Evolutionary conservation across 1,284 basidiomycete genomes (phyloP), one percentile per base, ranked within the genome.

Genomic region (Trichosporon coremiiforme): DNA sequence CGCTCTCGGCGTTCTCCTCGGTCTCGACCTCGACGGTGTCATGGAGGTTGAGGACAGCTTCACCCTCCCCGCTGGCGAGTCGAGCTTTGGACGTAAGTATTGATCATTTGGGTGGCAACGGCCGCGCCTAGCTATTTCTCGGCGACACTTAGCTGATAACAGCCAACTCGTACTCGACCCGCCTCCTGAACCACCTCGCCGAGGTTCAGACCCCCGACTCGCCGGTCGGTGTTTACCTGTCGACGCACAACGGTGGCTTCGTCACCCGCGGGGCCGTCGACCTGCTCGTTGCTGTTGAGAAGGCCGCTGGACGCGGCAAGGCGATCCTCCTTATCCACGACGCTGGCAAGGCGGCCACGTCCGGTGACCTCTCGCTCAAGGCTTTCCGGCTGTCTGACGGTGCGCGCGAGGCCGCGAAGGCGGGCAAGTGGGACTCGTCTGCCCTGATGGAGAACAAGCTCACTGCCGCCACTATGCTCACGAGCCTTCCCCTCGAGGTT

Each of bases 151-250:
- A 57, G 57, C 66, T 68, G 5, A 71, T 35, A 2, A 0, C 67
- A 82, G 80, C 75, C 68, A 74, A 76, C 70, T 79, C 80, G 45
- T 82, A 82, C 74, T 79, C 80, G 10, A 70, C 79, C 62, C 71
- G 74, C 60, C 78, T 84, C 38, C 76, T 84, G 29, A 76, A 72
- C 45, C 79, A 82, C 69, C 77, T 83, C 36, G 75, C 78, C 12
- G 79, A 98, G 81, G 94, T 98, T 71, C 92, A 94, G 81, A 90
- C 91, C 68, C 95, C 98, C 79, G 95, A 96, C 82, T 94, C 92
- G 76, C 89, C 97, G 64, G 93, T 99, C 69, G 97, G 97, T 60
- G 94, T 98, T 84, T 99, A 99, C 86, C 94, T 97, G 82, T 91
- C 91, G 63, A 93, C 91, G 63, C 89, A 90, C 20, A 87, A 94